Base-by-base conservation (phyloP, 2,329 filamentous ascomycete species). In the Raffaelea arxii region DNA sequence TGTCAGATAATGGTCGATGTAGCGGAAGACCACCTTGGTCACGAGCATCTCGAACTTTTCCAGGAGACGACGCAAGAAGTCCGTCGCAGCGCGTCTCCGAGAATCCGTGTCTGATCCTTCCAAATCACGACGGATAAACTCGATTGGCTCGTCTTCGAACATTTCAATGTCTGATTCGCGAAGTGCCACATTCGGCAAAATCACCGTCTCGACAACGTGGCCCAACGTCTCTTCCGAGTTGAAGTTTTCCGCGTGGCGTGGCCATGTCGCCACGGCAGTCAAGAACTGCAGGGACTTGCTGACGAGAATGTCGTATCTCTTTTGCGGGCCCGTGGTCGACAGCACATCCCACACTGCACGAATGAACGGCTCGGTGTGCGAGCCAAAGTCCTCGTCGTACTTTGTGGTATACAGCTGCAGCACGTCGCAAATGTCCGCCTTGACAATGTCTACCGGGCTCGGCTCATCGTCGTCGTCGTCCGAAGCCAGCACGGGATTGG, bases 131-230 rank as follows among this genome's bases (percentile, higher is more conserved):
- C 92, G 79, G 59, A 98, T 98, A 61, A 94, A 98, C 64, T 98
- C 92, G 54, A 98, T 98, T 0, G 92, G 92, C 68, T 98, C 94
- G 61, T 98, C 94, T 62, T 98, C 92, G 56, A 98, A 97, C 54
- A 95, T 76, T 63, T 98, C 92, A 46, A 95, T 77, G 54, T 98
- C 94, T 0, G 90, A 92, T 58, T 96, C 92, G 54, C 94, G 81
- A 50, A 98, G 70, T 16, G 85, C 84, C 49, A 98, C 80, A 58
- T 98, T 98, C 10, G 92, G 91, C 53, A 98, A 68, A 47, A 98
- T 86, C 49, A 97, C 92, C 67, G 95, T 95, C 63, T 97, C 89
- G 10, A 96, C 86, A 45, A 98, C 86, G 62, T 95, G 85, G 18
- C 81, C 80, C 30, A 97, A 70, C 3, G 87, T 83, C 4, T 77